Conservation (phyloP, 495 filamentous ascomycete species). For the Annulohypoxylon stygium region DNA sequence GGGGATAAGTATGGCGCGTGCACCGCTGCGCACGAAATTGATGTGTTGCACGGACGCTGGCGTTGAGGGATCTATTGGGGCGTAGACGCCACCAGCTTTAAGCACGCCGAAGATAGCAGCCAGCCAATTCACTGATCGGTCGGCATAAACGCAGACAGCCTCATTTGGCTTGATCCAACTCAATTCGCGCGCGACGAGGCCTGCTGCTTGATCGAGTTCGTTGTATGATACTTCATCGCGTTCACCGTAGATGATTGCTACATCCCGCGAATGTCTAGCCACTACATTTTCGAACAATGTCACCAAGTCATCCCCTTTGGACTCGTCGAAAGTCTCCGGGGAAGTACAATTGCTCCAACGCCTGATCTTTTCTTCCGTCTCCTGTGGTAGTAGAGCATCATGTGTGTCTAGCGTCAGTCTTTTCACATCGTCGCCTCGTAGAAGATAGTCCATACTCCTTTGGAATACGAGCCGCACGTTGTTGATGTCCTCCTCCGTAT, state of each 20-base stretch:
- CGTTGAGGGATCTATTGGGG: neutral
- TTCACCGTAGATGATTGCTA: neutral
- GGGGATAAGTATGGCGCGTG: slow-evolving; percentile 1
- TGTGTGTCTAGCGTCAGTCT: neutral
- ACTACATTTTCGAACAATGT: slow-evolving; percentile 3
- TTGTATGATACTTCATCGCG: neutral
- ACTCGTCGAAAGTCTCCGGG: neutral
- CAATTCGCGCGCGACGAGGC: neutral
- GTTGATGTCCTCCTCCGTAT: neutral
- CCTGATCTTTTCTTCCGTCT: neutral
- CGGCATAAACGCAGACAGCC: neutral
- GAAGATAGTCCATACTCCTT: neutral
- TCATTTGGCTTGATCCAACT: neutral
- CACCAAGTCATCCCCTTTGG: neutral
- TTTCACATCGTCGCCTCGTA: neutral
- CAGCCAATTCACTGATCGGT: neutral
- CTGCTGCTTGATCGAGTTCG: neutral
- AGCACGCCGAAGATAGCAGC: neutral
- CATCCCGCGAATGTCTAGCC: neutral
- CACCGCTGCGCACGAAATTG: slow-evolving; percentile 12
- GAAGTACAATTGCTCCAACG: neutral
- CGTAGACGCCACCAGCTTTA: neutral
- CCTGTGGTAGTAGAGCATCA: neutral
- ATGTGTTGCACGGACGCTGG: slow-evolving; percentile 1
- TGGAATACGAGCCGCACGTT: neutral